A percentile compares a stretch with the other conserved stretches of the same genome.
These are phyloP conservation scores for Eucalyptus regnans DNA, from an alignment of 345 rosid genomes.

Conservation along the genomic window DNA sequence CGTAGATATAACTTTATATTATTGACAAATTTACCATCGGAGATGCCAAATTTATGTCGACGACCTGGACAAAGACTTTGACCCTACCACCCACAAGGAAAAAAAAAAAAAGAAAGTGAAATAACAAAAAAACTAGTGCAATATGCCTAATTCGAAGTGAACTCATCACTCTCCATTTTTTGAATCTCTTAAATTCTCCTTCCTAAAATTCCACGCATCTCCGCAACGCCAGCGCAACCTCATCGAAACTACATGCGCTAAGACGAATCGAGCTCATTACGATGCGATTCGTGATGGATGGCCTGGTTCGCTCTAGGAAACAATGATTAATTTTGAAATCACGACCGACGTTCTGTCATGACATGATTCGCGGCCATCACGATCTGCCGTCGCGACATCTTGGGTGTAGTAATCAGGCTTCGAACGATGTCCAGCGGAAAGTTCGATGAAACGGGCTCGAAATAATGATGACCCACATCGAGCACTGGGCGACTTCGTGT, in stretches of 20 bases:
- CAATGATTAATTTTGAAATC: not conserved
- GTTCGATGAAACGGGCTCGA: not conserved
- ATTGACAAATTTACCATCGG: not conserved
- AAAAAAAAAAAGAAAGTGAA: not conserved
- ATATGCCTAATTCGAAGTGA: not conserved
- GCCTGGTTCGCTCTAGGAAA: not conserved
- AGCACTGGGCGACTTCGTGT: not conserved
- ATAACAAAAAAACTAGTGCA: not conserved
- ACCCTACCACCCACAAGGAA: not conserved
- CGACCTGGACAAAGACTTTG: not conserved
- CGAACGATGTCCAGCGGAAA: not conserved
- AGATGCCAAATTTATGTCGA: not conserved
- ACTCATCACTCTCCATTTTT: not conserved
- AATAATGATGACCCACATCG: not conserved
- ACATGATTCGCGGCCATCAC: not conserved
- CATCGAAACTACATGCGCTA: not conserved
- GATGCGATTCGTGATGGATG: not conserved
- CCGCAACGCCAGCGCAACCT: not conserved
- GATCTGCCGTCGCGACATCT: not conserved
- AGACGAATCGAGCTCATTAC: not conserved
- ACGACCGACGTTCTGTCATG: not conserved
- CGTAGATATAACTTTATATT: too few species aligned
- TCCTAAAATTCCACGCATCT: not conserved
- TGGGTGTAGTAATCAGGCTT: not conserved
- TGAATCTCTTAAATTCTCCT: not conserved